Evolutionary conservation across 306 rosid genomes (phyloP).

Genomic region (Castanea sativa): DNA sequence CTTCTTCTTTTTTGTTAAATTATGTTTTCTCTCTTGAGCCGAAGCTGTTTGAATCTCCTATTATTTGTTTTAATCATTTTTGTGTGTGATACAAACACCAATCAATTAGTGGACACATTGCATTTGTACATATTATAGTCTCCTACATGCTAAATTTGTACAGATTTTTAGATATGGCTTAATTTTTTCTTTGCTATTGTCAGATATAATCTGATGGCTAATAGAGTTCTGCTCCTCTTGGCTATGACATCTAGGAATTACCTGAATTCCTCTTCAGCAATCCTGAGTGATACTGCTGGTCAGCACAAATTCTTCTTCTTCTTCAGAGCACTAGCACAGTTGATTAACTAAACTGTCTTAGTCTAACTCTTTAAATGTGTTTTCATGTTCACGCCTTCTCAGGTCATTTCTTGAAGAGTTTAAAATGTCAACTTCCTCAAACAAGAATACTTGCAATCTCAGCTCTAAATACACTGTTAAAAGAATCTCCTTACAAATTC

Average conservation of each 20-base stretch:
- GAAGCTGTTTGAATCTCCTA: not conserved
- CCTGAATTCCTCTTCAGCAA: conserved; percentile 70
- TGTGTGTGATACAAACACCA: not conserved
- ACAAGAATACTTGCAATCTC: conserved; percentile 96
- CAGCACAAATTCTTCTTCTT: conserved; percentile 15
- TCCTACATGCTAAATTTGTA: not conserved
- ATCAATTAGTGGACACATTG: not conserved
- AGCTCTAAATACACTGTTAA: conserved; percentile 84
- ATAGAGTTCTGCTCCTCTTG: conserved; percentile 82
- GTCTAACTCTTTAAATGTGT: conserved; percentile 13
- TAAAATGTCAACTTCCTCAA: conserved; percentile 96
- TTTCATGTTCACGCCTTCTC: conserved; percentile 26
- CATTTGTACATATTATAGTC: not conserved
- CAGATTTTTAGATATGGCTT: not conserved
- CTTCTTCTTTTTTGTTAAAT: not conserved
- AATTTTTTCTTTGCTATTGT: conserved; percentile 18
- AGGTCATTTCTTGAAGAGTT: conserved; percentile 93
- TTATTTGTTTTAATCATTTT: not conserved
- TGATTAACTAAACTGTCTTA: not conserved
- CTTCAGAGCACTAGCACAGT: not conserved
- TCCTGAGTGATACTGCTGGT: conserved; percentile 93
- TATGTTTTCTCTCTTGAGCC: not conserved
- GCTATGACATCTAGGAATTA: conserved; percentile 90
- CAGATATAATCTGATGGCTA: conserved; percentile 98
- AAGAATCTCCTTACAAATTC: conserved; percentile 93